phyloP scores from a whole-genome alignment of 2,329 filamentous ascomycete genomes.

The Xylariaceae sp. region DNA sequence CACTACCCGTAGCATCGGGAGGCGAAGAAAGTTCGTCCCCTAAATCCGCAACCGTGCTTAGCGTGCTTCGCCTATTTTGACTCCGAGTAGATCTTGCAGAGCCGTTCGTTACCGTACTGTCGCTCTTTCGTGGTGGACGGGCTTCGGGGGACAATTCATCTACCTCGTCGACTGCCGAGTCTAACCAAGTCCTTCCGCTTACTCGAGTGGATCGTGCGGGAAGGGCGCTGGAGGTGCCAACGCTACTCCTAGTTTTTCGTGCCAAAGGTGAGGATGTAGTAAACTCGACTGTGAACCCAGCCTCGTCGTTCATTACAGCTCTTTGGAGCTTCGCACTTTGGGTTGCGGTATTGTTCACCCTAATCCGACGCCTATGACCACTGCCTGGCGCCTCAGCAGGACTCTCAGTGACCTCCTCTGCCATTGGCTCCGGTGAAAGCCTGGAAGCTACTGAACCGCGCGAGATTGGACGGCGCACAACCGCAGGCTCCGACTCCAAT shows the following conservation, averaged over 20 bases:
- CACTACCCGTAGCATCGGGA: slow-evolving; percentile 32
- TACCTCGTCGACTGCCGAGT: slow-evolving; percentile 13
- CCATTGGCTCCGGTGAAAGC: slow-evolving; percentile 18
- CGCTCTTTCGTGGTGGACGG: slow-evolving; percentile 26
- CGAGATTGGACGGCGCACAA: slow-evolving; percentile 19
- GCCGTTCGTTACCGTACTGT: slow-evolving; percentile 21
- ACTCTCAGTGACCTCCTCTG: slow-evolving; percentile 56
- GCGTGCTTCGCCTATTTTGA: slow-evolving; percentile 23
- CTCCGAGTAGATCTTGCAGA: slow-evolving; percentile 32
- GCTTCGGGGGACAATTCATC: slow-evolving; percentile 28
- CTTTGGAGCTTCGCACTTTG: slow-evolving; percentile 49
- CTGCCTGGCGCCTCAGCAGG: slow-evolving; percentile 59
- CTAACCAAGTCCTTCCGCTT: slow-evolving; percentile 21
- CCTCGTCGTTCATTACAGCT: slow-evolving; percentile 40
- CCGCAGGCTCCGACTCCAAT: slow-evolving; percentile 19
- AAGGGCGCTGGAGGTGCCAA: slow-evolving; percentile 27
- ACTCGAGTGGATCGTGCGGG: slow-evolving; percentile 35
- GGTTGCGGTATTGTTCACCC: slow-evolving; percentile 39
- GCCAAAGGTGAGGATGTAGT: slow-evolving; percentile 48
- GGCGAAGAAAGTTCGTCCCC: slow-evolving; percentile 33
- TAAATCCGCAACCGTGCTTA: slow-evolving; percentile 14
- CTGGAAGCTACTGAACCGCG: slow-evolving; percentile 26
- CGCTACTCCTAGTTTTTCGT: slow-evolving; percentile 42
- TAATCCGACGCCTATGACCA: slow-evolving; percentile 50
- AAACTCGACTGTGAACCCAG: slow-evolving; percentile 31